A percentile compares a stretch with the other conserved stretches of the same genome.
These are phyloP conservation scores for Pyrrhoderma lamaoense DNA, from an alignment of 1,284 basidiomycete species.

Conservation along the genomic window DNA sequence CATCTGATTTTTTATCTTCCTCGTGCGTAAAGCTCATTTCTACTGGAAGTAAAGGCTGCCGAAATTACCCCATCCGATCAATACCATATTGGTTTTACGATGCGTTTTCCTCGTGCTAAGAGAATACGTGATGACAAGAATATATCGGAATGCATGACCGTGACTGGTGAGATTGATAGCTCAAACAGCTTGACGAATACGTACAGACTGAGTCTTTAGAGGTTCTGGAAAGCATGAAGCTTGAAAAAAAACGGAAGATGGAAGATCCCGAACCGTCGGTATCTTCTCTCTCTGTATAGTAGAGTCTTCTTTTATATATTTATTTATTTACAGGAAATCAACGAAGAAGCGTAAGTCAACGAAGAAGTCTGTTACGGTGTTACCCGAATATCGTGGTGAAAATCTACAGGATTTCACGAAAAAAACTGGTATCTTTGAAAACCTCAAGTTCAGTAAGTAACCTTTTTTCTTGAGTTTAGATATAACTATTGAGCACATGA, in stretches of 20 bases:
- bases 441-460: constrained; percentile 69
- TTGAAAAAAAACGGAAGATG: constrained; percentile 66
- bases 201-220: constrained; percentile 27
- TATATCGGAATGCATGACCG: constrained; percentile 61
- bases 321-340: constrained; percentile 32
- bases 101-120: constrained; percentile 86
- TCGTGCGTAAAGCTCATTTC: constrained; percentile 66
- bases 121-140: constrained; percentile 68
- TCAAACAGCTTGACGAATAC: not conserved
- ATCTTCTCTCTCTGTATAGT: constrained; percentile 1
- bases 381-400: constrained; percentile 59
- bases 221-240: constrained; percentile 48
- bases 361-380: constrained; percentile 57
- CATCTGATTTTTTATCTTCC: constrained; percentile 2
- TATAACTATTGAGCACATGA: not conserved
- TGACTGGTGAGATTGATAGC: constrained; percentile 40
- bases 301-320: not conserved
- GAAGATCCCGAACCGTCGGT: constrained; percentile 48
- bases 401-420: constrained; percentile 51
- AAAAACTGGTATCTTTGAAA: constrained; percentile 61
- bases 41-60: constrained; percentile 85
- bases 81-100: constrained; percentile 68
- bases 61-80: constrained; percentile 73
- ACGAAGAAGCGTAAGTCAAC: constrained; percentile 58
- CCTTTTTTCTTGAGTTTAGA: not conserved